A percentile compares a stretch with the other conserved stretches of the same genome.
phyloP scores from a whole-genome alignment of 2,329 filamentous ascomycete genomes.

The Neofusicoccum ribis region DNA sequence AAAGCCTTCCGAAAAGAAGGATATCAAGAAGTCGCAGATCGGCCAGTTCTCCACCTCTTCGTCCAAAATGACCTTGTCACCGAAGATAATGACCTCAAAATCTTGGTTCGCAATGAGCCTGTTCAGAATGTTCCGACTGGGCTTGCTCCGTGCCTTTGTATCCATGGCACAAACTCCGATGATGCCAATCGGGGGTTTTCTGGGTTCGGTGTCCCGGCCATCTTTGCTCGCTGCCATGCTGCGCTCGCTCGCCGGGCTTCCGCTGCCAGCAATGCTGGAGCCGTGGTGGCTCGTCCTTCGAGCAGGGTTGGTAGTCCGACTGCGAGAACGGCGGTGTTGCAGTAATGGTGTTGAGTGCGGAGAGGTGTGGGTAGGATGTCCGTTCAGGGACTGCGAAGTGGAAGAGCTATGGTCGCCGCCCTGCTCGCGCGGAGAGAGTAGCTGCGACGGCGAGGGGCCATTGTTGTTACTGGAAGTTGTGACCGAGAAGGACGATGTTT shows the following conservation, averaged over 20 bases:
- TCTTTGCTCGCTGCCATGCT: slow-evolving; percentile 72
- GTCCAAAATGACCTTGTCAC: slow-evolving; percentile 97
- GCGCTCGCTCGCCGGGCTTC: slow-evolving; percentile 69
- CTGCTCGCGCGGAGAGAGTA: slow-evolving; percentile 36
- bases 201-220: slow-evolving; percentile 49
- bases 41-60: slow-evolving; percentile 97
- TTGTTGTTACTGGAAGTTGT: slow-evolving; percentile 47
- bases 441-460: slow-evolving; percentile 41
- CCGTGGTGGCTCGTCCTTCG: slow-evolving; percentile 41
- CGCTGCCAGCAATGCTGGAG: slow-evolving; percentile 59
- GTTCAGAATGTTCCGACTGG: slow-evolving; percentile 93
- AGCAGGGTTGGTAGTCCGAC: slow-evolving; percentile 61
- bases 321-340: slow-evolving; percentile 32
- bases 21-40: slow-evolving; percentile 93
- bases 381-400: not conserved
- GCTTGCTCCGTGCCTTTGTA: slow-evolving; percentile 94
- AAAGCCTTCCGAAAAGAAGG: slow-evolving; percentile 97
- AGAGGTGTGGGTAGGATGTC: not conserved
- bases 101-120: slow-evolving; percentile 85
- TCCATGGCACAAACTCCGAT: slow-evolving; percentile 96
- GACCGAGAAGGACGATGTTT: slow-evolving; percentile 45
- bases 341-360: not conserved
- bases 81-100: slow-evolving; percentile 96
- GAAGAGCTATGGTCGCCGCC: slow-evolving; percentile 11
- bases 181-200: slow-evolving; percentile 54